Evolutionary conservation across 2,329 filamentous ascomycete species (phyloP), one percentile per base, ranked within the genome.

Genomic region (Dothiorella sarmentorum): DNA sequence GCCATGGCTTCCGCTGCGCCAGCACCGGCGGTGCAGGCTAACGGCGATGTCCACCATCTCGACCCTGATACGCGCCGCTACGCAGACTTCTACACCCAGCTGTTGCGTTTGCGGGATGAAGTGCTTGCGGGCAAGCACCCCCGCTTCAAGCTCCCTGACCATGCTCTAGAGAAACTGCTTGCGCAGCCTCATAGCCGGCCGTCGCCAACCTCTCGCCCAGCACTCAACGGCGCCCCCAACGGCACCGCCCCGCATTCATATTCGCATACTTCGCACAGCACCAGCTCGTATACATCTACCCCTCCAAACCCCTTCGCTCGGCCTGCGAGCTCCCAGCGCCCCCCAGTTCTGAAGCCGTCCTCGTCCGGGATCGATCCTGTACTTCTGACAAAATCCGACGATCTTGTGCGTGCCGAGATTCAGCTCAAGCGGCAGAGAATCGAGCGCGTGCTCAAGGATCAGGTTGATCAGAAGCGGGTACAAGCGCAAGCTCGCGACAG

Each of bases 311-410:
- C 49, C n/a, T 42, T 44, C 11, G 52, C 60, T 27, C 51, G 56
- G 62, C 43, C 57, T 33, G 18, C 47, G 27, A 52, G 45, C 38
- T 52, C 45, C 13, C 56, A 59, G 33, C 35, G 47, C 3, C 45
- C 56, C 3, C 29, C 38, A 20, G 42, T 18, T 13, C 15, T 75
- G 69, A 66, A 75, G 67, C 74, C 81, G 64, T 75, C 77, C 60
- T 82, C 81, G 63, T 84, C 85, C 61, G 86, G 87, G 72, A 89
- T 94, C 75, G 85, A 95, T 72, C 90, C 91, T 51, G 85, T 95
- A 61, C 81, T 95, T 65, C 81, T 95, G 72, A 87, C 90, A 69
- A 96, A 96, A 74, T 92, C 91, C 65, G 88, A 91, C 69, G 85
- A 90, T 69, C 79, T 95, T 65, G 85, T 94, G 69, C 88, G 85